Percentiles rank a stretch among this genome's conserved stretches.
Evolutionary conservation across 805 yeast species (phyloP).

Genomic region (Yarrowia sp.): DNA sequence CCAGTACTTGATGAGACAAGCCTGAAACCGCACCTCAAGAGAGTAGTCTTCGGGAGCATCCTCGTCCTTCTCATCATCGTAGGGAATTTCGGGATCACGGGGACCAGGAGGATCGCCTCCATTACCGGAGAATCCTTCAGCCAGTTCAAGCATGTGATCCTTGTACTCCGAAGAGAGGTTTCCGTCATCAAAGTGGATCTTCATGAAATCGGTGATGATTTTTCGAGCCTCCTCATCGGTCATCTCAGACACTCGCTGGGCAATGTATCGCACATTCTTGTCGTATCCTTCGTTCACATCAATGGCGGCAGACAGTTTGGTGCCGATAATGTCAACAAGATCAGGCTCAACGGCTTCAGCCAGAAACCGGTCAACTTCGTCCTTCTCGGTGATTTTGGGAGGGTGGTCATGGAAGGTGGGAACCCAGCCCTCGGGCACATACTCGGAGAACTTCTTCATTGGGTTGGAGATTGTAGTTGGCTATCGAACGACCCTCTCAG

Average conservation of each 20-base stretch:
- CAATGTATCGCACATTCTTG: slow-evolving; percentile 6
- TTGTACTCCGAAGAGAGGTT: neutral
- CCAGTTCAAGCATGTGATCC: neutral
- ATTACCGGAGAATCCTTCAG: neutral
- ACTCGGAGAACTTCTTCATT: neutral
- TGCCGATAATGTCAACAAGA: neutral
- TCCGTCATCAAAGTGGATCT: neutral
- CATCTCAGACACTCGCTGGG: slow-evolving; percentile 5
- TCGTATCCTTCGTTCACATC: slow-evolving; percentile 1
- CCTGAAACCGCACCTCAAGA: slow-evolving; percentile 6
- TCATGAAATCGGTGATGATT: neutral
- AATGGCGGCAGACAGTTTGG: neutral
- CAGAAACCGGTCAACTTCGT: slow-evolving; percentile 8
- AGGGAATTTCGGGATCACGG: slow-evolving; percentile 4
- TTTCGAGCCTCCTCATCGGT: neutral
- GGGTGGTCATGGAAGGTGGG: neutral
- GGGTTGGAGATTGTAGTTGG: neutral
- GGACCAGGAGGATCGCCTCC: neutral
- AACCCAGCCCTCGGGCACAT: neutral
- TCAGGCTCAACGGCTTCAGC: slow-evolving; percentile 16
- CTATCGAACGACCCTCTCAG: too few relatives aligned
- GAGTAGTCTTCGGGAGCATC: slow-evolving; percentile 14
- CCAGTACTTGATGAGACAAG: slow-evolving; percentile 13
- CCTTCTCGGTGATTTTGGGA: neutral
- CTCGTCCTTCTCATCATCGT: slow-evolving; percentile 16